Evolutionary conservation across 2,329 filamentous ascomycete species (phyloP).

Genomic region (Neurospora sp.): DNA sequence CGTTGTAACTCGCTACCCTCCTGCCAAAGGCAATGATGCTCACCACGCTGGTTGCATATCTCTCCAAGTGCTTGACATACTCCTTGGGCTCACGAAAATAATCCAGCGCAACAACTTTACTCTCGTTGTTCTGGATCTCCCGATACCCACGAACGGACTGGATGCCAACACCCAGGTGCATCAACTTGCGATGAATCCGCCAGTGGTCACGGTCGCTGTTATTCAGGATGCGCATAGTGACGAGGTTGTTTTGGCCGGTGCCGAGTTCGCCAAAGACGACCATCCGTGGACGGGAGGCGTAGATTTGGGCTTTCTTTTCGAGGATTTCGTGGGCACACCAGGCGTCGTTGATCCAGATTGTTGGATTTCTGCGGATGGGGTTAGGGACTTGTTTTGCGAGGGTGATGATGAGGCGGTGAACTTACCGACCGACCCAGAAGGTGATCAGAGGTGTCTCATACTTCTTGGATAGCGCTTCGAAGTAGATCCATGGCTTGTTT

Average conservation of each 20-base stretch:
- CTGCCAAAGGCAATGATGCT: slow-evolving; percentile 48
- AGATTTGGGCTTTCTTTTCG: slow-evolving; percentile 41
- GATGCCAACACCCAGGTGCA: slow-evolving; percentile 40
- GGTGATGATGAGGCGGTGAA: background rate
- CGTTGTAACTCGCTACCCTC: slow-evolving; percentile 33
- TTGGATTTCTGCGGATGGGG: slow-evolving; percentile 24
- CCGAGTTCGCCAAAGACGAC: slow-evolving; percentile 37
- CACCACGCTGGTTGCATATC: slow-evolving; percentile 42
- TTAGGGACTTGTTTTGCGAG: background rate
- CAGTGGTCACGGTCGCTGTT: slow-evolving; percentile 31
- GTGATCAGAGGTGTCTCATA: slow-evolving; percentile 42
- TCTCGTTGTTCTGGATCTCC: slow-evolving; percentile 47
- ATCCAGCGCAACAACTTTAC: slow-evolving; percentile 41
- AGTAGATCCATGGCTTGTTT: slow-evolving; percentile 47
- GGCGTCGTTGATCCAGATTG: slow-evolving; percentile 38
- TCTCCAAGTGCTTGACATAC: slow-evolving; percentile 43
- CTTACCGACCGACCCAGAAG: slow-evolving; percentile 42
- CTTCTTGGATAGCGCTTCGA: slow-evolving; percentile 40
- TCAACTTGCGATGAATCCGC: slow-evolving; percentile 38
- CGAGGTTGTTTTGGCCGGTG: slow-evolving; percentile 31
- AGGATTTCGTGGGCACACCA: slow-evolving; percentile 43
- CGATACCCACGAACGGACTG: slow-evolving; percentile 46
- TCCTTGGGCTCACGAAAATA: slow-evolving; percentile 32
- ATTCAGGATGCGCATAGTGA: slow-evolving; percentile 33
- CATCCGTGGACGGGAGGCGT: slow-evolving; percentile 40